Base-by-base conservation (phyloP, 176 grass and related monocot species). In the Olyra latifolia region DNA sequence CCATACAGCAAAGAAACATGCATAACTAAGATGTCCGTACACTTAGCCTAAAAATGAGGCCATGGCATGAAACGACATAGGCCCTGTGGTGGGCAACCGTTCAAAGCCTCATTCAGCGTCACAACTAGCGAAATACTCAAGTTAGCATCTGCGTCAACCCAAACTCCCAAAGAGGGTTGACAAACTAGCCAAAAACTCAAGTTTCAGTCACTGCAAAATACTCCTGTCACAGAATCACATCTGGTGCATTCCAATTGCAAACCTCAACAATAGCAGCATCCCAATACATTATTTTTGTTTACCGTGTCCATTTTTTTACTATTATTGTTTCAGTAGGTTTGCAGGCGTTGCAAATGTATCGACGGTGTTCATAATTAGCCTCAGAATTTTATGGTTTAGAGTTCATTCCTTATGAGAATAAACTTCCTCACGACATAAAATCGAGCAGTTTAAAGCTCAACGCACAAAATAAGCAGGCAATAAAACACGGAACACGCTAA, bases 371-470 rank as follows among this genome's bases (percentile, higher is more conserved):
- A 61, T 43, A 70, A 47, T 54, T 69, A 8, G n/a, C 39, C 53
- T 20, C 20, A 24, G n/a, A 45, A 84, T 55, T 62, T 20, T 17
- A 75, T 35, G 41, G 32, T 59, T 50, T 73, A 58, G 17, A 74
- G 38, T 20, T 52, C 19, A 56, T 62, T 64, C 57, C 8, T 35
- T 70, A 35, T 47, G 30, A 14, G 77, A 49, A 12, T 42, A 50
- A 48, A 19, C 83, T 75, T 62, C 19, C 14, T 75, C 30, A 13
- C 16, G 41, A 49, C 27, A 68, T 42, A 62, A 38, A 75, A n/a
- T 9, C n/a, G 25, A 84, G 44, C 39, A 84, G 73, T 60, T 19
- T 45, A 11, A 62, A 53, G 7, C 30, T 75, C 14, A 57, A 65
- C 19, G 15, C 30, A 81, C n/a, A 9, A 19, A 15, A 72, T 20